Base-by-base conservation (phyloP, 2,329 filamentous ascomycete genomes). In the Colletotrichum viniferum region DNA sequence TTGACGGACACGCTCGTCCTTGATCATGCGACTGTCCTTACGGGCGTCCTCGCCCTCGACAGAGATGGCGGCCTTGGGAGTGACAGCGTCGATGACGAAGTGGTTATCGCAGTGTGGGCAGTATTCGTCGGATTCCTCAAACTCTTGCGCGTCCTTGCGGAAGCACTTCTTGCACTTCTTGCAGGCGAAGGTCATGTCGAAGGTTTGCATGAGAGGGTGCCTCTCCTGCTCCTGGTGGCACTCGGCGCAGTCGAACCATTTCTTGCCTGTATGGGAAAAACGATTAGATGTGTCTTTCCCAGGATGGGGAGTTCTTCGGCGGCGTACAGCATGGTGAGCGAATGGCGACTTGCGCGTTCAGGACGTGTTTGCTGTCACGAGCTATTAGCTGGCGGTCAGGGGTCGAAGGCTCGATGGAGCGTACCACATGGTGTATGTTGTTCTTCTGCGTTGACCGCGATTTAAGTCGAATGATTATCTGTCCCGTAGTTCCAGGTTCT, bases 101-200 rank as follows among this genome's bases (percentile, higher is more conserved):
- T 99, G 97, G 87, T 99, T 99, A 84, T 99, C 97, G 88, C 97
- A 99, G 87, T 98, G 95, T 26, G 97, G 97, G 88, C 97, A 99
- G 89, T 98, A 99, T 85, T 99, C 97, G 87, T 99, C 97, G 83
- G 95, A 94, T 80, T 99, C 97, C 80, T 99, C 97, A 81, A 98
- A 98, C 84, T 98, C 95, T 78, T 92, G 88, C 61, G 94, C 94
- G 81, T 99, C 95, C 84, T 98, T 99, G 79, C 97, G 94, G 89
- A 99, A 99, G 85, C 94, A 96, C 87, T 99, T 99, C 80, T 94
- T 96, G 92, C 97, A 99, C 88, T 99, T 99, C 82, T 99, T 99
- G 91, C 97, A 99, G 68, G 95, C 95, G 82, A 99, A 98, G 48
- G 89, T 91, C 95, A 99, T 98, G 82, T 99, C 97, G 80, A 93